These are phyloP conservation scores for Syzygium malaccense DNA, from an alignment of 441 rosid species.

Conservation along the genomic window DNA sequence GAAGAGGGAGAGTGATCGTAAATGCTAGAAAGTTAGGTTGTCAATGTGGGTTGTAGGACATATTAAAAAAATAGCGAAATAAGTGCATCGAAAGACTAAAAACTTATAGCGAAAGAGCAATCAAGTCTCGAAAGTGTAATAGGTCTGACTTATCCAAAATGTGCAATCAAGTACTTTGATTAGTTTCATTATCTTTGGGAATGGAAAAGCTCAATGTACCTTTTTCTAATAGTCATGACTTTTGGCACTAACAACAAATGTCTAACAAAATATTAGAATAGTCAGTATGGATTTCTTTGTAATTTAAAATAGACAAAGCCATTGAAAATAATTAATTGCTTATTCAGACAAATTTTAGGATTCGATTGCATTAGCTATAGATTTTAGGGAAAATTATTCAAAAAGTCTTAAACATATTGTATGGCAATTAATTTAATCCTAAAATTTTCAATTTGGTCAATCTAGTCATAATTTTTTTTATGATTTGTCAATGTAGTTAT, in stretches of 20 bases:
- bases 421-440: fast-evolving
- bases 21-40: not conserved
- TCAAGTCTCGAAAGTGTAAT: not conserved
- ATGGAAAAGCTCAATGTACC: not conserved
- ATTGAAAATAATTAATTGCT: not conserved
- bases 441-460: fast-evolving
- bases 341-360: not conserved
- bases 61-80: not conserved
- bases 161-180: not conserved
- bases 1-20: not conserved
- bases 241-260: not conserved
- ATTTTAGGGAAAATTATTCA: not conserved
- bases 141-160: not conserved
- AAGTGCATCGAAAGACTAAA: not conserved
- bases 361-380: not conserved
- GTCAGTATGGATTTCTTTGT: not conserved
- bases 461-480: fast-evolving
- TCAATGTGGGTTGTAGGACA: not conserved
- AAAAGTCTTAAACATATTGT: not conserved
- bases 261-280: not conserved
- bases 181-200: not conserved
- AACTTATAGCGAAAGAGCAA: not conserved
- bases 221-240: not conserved
- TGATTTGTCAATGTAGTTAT: not conserved
- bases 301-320: not conserved